These are phyloP conservation scores for Graphilbum sp. DNA, from an alignment of 2,329 filamentous ascomycete species.

Conservation along the genomic window DNA sequence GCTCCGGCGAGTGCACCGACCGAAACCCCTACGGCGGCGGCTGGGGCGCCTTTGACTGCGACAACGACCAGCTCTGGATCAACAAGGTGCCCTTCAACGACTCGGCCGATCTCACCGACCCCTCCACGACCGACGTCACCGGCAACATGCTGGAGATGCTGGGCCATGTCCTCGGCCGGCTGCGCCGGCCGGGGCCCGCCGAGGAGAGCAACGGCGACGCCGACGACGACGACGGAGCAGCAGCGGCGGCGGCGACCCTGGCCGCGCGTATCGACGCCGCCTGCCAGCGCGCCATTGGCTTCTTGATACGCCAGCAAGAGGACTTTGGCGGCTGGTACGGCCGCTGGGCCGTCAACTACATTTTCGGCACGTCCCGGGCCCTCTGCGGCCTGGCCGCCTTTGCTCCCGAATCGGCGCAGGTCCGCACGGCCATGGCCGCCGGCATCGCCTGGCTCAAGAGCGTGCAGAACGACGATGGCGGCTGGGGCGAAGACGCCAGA, in stretches of 20 bases:
- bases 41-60: slow-evolving; percentile 18
- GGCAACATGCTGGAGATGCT: slow-evolving; percentile 13
- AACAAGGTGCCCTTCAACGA: slow-evolving; percentile 21
- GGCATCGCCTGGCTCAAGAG: slow-evolving; percentile 12
- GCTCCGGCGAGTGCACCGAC: too few species aligned
- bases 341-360: slow-evolving; percentile 18
- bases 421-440: not conserved
- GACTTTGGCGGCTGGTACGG: slow-evolving; percentile 15
- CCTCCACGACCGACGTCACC: slow-evolving; percentile 17
- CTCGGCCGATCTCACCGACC: slow-evolving; percentile 18
- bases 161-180: not conserved
- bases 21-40: slow-evolving; percentile 14
- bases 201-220: not conserved
- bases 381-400: slow-evolving; percentile 14
- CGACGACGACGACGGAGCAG: not conserved
- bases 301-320: slow-evolving; percentile 13
- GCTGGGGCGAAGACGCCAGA: slow-evolving; percentile 15
- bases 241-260: not conserved
- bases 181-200: too few species aligned
- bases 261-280: slow-evolving; percentile 1
- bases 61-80: slow-evolving; percentile 17
- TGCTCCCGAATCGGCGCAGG: not conserved
- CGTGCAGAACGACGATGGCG: slow-evolving; percentile 15
- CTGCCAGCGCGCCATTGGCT: slow-evolving; percentile 11
- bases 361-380: slow-evolving; percentile 17